phyloP scores from a whole-genome alignment of 495 filamentous ascomycete species.

The Neohortaea acidophila region DNA sequence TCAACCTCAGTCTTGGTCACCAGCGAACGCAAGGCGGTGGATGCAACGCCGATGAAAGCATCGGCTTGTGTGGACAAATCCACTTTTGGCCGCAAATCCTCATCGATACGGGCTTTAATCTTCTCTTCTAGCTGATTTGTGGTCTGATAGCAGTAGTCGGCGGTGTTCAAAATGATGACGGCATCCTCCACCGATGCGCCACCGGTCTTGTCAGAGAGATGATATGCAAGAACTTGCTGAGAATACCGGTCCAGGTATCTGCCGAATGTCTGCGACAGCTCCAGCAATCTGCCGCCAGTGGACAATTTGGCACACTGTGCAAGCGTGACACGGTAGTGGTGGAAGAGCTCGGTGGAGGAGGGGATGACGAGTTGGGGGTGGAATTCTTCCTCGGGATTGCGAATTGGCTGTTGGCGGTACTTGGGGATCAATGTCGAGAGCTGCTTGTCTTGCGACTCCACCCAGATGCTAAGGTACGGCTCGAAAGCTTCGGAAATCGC shows the following conservation, averaged over 20 bases:
- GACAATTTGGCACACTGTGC: conserved; percentile 94
- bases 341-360: conserved; percentile 92
- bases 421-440: conserved; percentile 73
- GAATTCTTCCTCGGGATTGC: conserved; percentile 80
- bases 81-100: conserved; percentile 53
- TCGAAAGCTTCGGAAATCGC: conserved; percentile 95
- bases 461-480: conserved; percentile 91
- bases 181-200: conserved; percentile 58
- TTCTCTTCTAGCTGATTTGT: conserved; percentile 86
- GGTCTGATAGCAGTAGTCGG: conserved; percentile 92
- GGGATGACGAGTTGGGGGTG: conserved; percentile 74
- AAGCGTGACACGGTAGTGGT: conserved; percentile 80
- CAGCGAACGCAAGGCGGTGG: conserved; percentile 67
- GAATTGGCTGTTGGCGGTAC: conserved; percentile 71
- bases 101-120: conserved; percentile 77
- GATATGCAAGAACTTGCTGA: conserved; percentile 73
- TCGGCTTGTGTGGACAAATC: conserved; percentile 88
- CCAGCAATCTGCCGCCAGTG: conserved; percentile 69
- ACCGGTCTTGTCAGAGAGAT: conserved; percentile 45
- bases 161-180: conserved; percentile 81
- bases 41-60: conserved; percentile 88
- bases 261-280: conserved; percentile 68
- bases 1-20: conserved; percentile 70
- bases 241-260: conserved; percentile 94
- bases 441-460: conserved; percentile 87